Evolutionary conservation across 106 monocot genomes (phyloP).

Genomic region (Phalaenopsis aphrodite): DNA sequence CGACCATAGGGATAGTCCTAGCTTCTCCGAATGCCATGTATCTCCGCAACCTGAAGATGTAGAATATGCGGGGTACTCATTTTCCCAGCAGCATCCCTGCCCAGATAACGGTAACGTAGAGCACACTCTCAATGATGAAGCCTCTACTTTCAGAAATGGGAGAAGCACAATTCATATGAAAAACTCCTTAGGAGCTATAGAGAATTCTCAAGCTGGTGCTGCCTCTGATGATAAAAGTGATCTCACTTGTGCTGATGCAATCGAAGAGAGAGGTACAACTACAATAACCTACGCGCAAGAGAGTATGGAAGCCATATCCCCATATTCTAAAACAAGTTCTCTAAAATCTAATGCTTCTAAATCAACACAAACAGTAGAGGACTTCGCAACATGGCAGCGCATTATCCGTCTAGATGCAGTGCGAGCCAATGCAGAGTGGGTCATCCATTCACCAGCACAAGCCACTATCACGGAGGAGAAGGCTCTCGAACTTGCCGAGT

Average conservation of each 20-base stretch:
- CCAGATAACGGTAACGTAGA: background rate
- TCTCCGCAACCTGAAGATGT: slow-evolving; percentile 24
- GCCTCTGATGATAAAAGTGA: slow-evolving; percentile 5
- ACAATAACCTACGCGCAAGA: slow-evolving; percentile 9
- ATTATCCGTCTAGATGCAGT: slow-evolving; percentile 90
- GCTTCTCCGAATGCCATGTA: slow-evolving; percentile 19
- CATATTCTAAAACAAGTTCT: background rate
- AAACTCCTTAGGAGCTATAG: background rate
- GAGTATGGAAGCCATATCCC: slow-evolving; percentile 5
- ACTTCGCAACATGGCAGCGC: slow-evolving; percentile 81
- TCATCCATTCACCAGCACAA: slow-evolving; percentile 47
- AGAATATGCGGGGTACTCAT: slow-evolving; percentile 7
- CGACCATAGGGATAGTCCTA: slow-evolving; percentile 14
- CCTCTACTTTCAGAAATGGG: background rate
- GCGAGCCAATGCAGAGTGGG: slow-evolving; percentile 86
- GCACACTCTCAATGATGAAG: background rate
- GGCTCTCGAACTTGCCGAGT: slow-evolving; percentile 37
- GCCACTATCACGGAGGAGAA: slow-evolving; percentile 40
- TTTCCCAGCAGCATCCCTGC: slow-evolving; percentile 8
- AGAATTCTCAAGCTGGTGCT: background rate
- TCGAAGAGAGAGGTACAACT: slow-evolving; percentile 25
- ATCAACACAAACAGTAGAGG: slow-evolving; percentile 31
- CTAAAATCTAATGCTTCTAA: slow-evolving; percentile 11
- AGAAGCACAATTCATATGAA: background rate
- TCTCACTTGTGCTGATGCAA: background rate